Evolutionary conservation across 164 flowering plant genomes (phyloP).

Genomic region (Buxus sempervirens): DNA sequence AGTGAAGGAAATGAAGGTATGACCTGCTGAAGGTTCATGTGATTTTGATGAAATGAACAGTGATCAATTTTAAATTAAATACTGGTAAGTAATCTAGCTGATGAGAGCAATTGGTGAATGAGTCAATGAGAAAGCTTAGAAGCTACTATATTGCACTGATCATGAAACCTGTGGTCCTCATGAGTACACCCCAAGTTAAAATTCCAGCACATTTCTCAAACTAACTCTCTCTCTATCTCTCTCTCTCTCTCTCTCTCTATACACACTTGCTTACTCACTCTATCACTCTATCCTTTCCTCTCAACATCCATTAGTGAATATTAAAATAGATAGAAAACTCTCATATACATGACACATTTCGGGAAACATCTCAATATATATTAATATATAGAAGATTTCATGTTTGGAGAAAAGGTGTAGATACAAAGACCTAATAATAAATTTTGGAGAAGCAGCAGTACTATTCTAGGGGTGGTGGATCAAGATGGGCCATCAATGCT

Average conservation of each 20-base stretch:
- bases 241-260: slow-evolving; percentile 3
- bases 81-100: slow-evolving; percentile 8
- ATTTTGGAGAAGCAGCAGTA: slow-evolving; percentile 7
- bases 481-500: slow-evolving; percentile 40
- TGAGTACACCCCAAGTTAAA: slow-evolving; percentile 36
- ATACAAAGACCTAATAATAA: slow-evolving; percentile 5
- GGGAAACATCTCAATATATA: neutral
- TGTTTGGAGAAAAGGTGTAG: neutral
- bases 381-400: slow-evolving; percentile 2
- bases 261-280: no score
- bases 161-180: slow-evolving; percentile 27
- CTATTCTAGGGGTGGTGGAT: neutral
- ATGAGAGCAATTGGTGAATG: slow-evolving; percentile 9
- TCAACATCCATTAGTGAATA: no score
- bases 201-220: slow-evolving; percentile 24
- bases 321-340: no score
- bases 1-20: slow-evolving; percentile 28
- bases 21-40: slow-evolving; percentile 15
- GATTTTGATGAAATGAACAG: no score
- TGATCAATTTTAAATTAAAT: slow-evolving; percentile 12
- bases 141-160: slow-evolving; percentile 28
- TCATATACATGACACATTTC: no score
- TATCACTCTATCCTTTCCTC: no score
- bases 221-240: slow-evolving; percentile 5
- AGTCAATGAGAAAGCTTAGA: slow-evolving; percentile 12